Percentiles rank a stretch among this genome's conserved stretches.
phyloP scores from a whole-genome alignment of 2,329 filamentous ascomycete species.

The Colletotrichum navitas region DNA sequence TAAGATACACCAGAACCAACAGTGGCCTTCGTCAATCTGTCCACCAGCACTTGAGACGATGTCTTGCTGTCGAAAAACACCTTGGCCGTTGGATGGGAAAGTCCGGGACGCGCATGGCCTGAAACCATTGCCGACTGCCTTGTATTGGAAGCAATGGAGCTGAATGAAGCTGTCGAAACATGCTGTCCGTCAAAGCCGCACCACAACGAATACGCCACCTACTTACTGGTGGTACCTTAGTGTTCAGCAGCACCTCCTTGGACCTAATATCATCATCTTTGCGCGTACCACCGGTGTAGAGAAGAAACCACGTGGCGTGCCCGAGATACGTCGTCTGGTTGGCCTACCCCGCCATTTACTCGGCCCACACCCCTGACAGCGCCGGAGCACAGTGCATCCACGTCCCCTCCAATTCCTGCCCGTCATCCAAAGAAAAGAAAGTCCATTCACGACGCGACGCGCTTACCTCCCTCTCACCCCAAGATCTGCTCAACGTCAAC shows the following conservation, averaged over 20 bases:
- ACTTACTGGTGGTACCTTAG: too few species aligned
- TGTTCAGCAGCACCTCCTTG: background rate
- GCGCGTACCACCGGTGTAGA: background rate
- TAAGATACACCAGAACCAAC: background rate
- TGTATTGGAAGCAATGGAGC: constrained; percentile 13
- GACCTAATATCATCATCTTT: background rate
- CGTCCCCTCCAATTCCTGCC: constrained; percentile 34
- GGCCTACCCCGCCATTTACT: constrained; percentile 42
- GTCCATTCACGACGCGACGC: constrained; percentile 33
- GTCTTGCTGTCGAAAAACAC: constrained; percentile 25
- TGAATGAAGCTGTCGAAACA: background rate
- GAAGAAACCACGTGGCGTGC: constrained; percentile 37
- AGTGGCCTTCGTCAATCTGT: background rate
- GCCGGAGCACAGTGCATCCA: constrained; percentile 38
- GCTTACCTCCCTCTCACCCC: constrained; percentile 36
- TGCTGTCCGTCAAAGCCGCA: background rate
- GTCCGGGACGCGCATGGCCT: constrained; percentile 31
- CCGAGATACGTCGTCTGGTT: constrained; percentile 35
- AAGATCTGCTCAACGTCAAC: constrained; percentile 34
- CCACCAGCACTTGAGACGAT: constrained; percentile 24
- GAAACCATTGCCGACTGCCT: constrained; percentile 33
- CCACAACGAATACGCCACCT: background rate
- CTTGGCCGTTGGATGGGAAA: constrained; percentile 32
- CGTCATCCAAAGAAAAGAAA: constrained; percentile 42
- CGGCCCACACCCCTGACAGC: constrained; percentile 37